phyloP scores from a whole-genome alignment of 176 grass and related monocot genomes.

The Thinopyrum elongatum region DNA sequence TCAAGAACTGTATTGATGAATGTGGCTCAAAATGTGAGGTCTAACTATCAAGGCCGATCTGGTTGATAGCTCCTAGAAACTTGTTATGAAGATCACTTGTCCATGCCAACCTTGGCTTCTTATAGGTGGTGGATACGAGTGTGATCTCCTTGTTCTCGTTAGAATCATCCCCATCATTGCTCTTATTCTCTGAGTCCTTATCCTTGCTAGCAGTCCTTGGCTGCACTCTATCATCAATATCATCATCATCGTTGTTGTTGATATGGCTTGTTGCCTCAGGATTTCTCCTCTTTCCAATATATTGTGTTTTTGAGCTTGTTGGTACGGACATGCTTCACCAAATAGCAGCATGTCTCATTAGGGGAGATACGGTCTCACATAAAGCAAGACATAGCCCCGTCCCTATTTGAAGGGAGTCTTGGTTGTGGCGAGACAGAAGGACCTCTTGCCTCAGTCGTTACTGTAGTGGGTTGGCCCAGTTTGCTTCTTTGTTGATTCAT shows the following conservation, averaged over 20 bases:
- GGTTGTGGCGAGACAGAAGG: too few species aligned
- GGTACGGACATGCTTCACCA: neutral
- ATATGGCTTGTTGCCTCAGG: neutral
- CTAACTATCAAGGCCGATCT: neutral
- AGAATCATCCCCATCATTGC: neutral
- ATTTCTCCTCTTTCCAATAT: neutral
- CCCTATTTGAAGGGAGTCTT: too few species aligned
- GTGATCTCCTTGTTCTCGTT: neutral
- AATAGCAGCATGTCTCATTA: neutral
- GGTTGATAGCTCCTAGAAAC: neutral
- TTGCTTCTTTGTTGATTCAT: too few species aligned
- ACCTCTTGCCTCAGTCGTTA: too few species aligned
- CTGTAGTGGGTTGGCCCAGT: too few species aligned
- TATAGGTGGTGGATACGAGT: neutral
- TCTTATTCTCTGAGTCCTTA: slow-evolving; percentile 30
- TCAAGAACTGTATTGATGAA: neutral
- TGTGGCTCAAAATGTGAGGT: neutral
- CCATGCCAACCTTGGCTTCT: neutral
- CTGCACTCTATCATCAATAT: neutral
- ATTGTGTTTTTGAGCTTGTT: neutral
- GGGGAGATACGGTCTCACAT: too few species aligned
- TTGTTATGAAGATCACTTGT: neutral
- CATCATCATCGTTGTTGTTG: neutral
- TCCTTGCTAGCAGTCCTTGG: neutral
- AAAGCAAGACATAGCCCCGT: too few species aligned